Evolutionary conservation across 139 green algal species (phyloP).

Genomic region (Chlorokybus atmophyticus): DNA sequence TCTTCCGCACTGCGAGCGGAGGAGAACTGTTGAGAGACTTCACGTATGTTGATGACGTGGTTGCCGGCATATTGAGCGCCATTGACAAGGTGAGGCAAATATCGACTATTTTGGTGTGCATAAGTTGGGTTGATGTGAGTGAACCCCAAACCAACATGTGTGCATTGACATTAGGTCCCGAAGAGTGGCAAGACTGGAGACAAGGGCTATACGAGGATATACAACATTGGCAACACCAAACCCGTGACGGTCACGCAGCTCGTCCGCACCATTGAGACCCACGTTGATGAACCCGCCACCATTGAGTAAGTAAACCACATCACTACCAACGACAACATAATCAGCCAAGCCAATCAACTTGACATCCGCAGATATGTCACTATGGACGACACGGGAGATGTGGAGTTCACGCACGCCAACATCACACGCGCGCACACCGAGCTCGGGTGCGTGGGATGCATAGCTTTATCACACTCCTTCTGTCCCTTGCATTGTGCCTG

Average conservation of each 20-base stretch:
- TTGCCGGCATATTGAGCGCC: constrained; percentile 40
- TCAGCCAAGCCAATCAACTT: neutral
- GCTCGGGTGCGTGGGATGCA: constrained; percentile 26
- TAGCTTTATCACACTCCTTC: constrained; percentile 3
- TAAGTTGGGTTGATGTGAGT: neutral
- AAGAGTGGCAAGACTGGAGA: too few relatives aligned
- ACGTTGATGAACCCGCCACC: constrained; percentile 37
- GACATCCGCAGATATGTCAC: constrained; percentile 32
- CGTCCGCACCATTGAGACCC: constrained; percentile 45
- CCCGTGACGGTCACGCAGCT: constrained; percentile 51
- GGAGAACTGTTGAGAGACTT: constrained; percentile 49
- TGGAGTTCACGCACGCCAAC: constrained; percentile 61
- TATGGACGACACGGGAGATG: constrained; percentile 51
- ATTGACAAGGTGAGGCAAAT: constrained; percentile 37
- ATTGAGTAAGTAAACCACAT: constrained; percentile 13
- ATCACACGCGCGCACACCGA: constrained; percentile 37
- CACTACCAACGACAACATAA: neutral
- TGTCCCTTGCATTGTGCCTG: constrained; percentile 1
- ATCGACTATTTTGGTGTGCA: constrained; percentile 6
- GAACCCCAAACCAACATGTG: too few relatives aligned
- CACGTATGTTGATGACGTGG: constrained; percentile 69
- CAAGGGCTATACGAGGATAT: too few relatives aligned
- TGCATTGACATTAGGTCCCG: too few relatives aligned
- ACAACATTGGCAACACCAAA: constrained; percentile 63
- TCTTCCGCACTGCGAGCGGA: constrained; percentile 38